Percentiles rank a stretch among this genome's conserved stretches.
Evolutionary conservation across 805 yeast genomes (phyloP).

Genomic region (Wickerhamiella vanderwaltii): DNA sequence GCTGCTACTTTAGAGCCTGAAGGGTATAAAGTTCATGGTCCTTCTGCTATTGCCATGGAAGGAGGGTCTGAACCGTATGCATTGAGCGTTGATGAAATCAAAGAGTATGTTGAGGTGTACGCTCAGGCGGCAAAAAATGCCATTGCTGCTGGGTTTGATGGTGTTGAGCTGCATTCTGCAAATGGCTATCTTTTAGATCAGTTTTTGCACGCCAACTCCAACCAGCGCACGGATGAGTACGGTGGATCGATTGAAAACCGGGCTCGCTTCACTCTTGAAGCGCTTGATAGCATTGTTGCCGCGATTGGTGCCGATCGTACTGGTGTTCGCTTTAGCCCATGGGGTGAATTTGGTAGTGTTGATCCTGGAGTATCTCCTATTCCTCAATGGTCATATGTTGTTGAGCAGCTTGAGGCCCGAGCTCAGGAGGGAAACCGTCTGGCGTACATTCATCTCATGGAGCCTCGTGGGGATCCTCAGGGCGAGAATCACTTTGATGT

Average conservation of each 20-base stretch:
- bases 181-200: constrained; percentile 46
- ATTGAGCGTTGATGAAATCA: constrained; percentile 32
- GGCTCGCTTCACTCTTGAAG: constrained; percentile 37
- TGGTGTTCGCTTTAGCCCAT: constrained; percentile 32
- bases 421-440: constrained; percentile 30
- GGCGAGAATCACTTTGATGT: constrained; percentile 7
- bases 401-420: constrained; percentile 32
- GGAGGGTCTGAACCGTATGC: constrained; percentile 20
- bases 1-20: constrained; percentile 30
- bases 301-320: constrained; percentile 29
- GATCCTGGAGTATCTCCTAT: constrained; percentile 25
- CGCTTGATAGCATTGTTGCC: constrained; percentile 32
- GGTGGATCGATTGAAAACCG: constrained; percentile 56
- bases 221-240: constrained; percentile 47
- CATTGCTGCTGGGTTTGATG: constrained; percentile 44
- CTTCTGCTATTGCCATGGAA: constrained; percentile 28
- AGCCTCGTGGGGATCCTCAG: constrained; percentile 33
- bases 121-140: constrained; percentile 42
- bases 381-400: constrained; percentile 33
- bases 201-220: constrained; percentile 36
- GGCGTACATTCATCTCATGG: constrained; percentile 35
- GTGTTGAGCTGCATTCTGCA: constrained; percentile 54
- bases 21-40: constrained; percentile 29
- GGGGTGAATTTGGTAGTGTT: constrained; percentile 26
- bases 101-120: constrained; percentile 32